Conservation (phyloP, 176 grass and related monocot species). For the Aegilops longissima region DNA sequence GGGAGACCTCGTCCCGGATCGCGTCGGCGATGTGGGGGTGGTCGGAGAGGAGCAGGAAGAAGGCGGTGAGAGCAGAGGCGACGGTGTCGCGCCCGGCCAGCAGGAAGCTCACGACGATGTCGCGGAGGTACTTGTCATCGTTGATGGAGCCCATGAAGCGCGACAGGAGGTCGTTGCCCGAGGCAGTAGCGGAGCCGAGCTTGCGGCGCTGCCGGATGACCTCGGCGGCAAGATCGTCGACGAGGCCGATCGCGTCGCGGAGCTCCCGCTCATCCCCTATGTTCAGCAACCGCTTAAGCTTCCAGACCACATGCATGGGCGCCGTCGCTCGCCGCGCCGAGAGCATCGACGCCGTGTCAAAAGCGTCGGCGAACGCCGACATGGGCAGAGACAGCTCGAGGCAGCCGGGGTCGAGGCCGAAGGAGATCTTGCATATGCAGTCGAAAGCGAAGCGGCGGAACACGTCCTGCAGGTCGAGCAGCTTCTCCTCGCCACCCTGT, state of each 20-base stretch:
- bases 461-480: slow-evolving; percentile 73
- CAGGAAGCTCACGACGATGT: slow-evolving; percentile 92
- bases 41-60: slow-evolving; percentile 72
- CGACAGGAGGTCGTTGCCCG: slow-evolving; percentile 69
- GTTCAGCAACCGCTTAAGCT: slow-evolving; percentile 60
- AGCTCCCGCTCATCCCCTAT: slow-evolving; percentile 67
- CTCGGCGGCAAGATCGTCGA: slow-evolving; percentile 62
- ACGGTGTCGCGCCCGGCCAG: slow-evolving; percentile 82
- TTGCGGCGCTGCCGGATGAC: slow-evolving; percentile 74
- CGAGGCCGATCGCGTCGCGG: slow-evolving; percentile 53
- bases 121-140: slow-evolving; percentile 80
- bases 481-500: background rate
- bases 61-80: slow-evolving; percentile 66
- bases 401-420: slow-evolving; percentile 68
- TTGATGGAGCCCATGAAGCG: slow-evolving; percentile 66
- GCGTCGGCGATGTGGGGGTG: slow-evolving; percentile 41
- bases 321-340: slow-evolving; percentile 58
- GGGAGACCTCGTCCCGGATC: slow-evolving; percentile 54
- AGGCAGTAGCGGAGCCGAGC: slow-evolving; percentile 40
- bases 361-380: slow-evolving; percentile 64
- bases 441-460: slow-evolving; percentile 77
- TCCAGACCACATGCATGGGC: slow-evolving; percentile 65
- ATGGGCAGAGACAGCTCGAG: slow-evolving; percentile 55
- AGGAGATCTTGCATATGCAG: slow-evolving; percentile 82
- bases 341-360: slow-evolving; percentile 73